phyloP scores from a whole-genome alignment of 1,284 basidiomycete genomes.

The Psilocybe mexicana region DNA sequence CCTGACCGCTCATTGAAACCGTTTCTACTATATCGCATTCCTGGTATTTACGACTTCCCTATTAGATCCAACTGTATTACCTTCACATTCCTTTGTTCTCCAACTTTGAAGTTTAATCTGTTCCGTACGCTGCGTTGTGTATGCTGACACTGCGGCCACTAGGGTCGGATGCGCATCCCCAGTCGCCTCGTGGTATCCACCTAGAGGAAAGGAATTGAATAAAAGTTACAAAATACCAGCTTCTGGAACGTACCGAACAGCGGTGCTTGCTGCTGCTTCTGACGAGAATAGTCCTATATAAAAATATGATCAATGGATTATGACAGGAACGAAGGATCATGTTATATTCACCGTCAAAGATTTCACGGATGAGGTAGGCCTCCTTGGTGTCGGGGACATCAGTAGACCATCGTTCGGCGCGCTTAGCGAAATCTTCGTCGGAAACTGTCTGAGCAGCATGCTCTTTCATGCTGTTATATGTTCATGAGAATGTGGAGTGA shows the following conservation, averaged over 20 bases:
- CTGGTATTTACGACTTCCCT: conserved; percentile 24
- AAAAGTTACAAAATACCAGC: conserved; percentile 29
- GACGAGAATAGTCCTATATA: conserved; percentile 75
- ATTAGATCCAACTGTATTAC: conserved; percentile 29
- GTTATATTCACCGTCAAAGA: conserved; percentile 75
- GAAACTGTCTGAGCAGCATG: conserved; percentile 77
- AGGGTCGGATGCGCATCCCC: conserved; percentile 95
- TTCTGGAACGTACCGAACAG: conserved; percentile 74
- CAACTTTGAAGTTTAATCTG: conserved; percentile 26
- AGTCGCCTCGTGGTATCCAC: conserved; percentile 93
- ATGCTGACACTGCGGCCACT: conserved; percentile 95
- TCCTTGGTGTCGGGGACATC: conserved; percentile 97
- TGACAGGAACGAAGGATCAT: background rate
- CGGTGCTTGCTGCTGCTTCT: conserved; percentile 87
- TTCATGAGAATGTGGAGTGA: conserved; percentile 2
- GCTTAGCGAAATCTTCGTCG: conserved; percentile 81
- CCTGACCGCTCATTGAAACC: conserved; percentile 7
- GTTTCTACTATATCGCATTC: conserved; percentile 17
- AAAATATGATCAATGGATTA: conserved; percentile 1
- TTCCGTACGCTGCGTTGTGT: conserved; percentile 87
- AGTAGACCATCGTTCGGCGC: conserved; percentile 76
- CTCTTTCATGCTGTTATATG: conserved; percentile 76
- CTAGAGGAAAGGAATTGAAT: conserved; percentile 35
- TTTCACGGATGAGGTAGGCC: conserved; percentile 92
- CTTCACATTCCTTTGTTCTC: conserved; percentile 25